A percentile compares a stretch with the other conserved stretches of the same genome.
Conservation (phyloP, 148 eudicot genomes). For the Chenopodium formosanum region DNA sequence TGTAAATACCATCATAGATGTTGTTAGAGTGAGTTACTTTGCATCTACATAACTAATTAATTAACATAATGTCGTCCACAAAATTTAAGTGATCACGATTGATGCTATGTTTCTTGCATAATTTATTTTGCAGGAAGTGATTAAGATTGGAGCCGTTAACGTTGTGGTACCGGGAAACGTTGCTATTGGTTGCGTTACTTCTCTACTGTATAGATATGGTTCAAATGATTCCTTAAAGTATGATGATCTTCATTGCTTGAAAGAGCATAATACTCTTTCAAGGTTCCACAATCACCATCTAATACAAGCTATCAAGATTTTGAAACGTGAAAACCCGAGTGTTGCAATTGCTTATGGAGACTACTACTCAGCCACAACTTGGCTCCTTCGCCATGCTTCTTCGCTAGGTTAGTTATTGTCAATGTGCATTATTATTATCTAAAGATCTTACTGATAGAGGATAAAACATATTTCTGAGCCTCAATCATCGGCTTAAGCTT, state of each 20-base stretch:
- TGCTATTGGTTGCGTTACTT: conserved; percentile 41
- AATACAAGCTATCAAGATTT: conserved; percentile 25
- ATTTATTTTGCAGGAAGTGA: conserved; percentile 25
- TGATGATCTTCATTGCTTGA: conserved; percentile 39
- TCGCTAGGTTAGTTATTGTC: conserved; percentile 15
- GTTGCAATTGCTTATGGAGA: conserved; percentile 40
- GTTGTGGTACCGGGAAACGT: conserved; percentile 38
- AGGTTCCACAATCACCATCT: conserved; percentile 32
- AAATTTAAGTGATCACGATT: too few relatives aligned
- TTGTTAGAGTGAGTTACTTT: too few relatives aligned
- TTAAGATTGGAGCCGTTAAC: conserved; percentile 31
- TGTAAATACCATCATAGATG: too few relatives aligned
- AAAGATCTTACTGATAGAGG: too few relatives aligned
- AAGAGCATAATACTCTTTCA: conserved; percentile 28
- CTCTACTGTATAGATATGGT: conserved; percentile 21
- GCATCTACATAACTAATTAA: too few relatives aligned
- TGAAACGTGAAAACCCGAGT: conserved; percentile 29
- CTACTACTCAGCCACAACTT: conserved; percentile 34
- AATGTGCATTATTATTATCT: too few relatives aligned
- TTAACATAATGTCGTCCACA: too few relatives aligned
- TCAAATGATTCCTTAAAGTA: conserved; percentile 24
- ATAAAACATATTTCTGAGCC: too few relatives aligned
- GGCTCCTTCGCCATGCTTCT: conserved; percentile 25
- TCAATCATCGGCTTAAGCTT: too few relatives aligned
- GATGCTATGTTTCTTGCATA: too few relatives aligned